phyloP scores from a whole-genome alignment of 192 early-diverging fungal species.

The Umbelopsis sp. region DNA sequence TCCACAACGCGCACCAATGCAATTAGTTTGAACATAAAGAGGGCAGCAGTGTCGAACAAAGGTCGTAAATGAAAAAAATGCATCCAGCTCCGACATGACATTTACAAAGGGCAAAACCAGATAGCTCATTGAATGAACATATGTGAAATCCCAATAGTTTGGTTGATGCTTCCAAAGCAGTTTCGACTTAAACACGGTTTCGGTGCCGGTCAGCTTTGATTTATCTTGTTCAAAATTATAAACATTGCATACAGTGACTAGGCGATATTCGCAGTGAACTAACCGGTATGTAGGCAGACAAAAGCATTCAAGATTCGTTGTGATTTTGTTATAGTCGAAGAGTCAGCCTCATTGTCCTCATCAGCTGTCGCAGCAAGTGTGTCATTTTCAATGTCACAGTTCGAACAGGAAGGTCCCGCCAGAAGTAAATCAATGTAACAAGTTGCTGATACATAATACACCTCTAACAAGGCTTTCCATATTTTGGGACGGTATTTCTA shows the following conservation, averaged over 20 bases:
- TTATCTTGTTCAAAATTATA: not conserved
- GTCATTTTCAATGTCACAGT: conserved; percentile 89
- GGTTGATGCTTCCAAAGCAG: conserved; percentile 9
- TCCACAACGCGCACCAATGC: conserved; percentile 90
- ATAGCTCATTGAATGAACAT: conserved; percentile 97
- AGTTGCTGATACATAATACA: conserved; percentile 67
- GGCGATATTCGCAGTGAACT: not conserved
- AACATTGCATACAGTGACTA: not conserved
- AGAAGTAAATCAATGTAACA: conserved; percentile 77
- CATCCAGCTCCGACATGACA: conserved; percentile 90
- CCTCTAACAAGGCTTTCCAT: conserved; percentile 79
- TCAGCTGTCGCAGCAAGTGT: conserved; percentile 84
- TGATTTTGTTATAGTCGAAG: conserved; percentile 73
- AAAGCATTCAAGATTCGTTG: conserved; percentile 85
- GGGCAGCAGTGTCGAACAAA: conserved; percentile 91
- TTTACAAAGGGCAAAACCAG: conserved; percentile 89
- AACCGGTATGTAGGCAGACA: conserved; percentile 83
- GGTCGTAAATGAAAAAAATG: conserved; percentile 83
- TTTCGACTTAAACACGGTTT: not conserved
- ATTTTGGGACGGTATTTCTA: conserved; percentile 53
- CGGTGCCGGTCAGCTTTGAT: not conserved
- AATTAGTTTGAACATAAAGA: conserved; percentile 88
- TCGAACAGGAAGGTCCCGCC: conserved; percentile 69
- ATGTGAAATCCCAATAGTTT: conserved; percentile 54
- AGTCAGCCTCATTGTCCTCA: conserved; percentile 71